Base-by-base conservation (phyloP, 1,284 basidiomycete genomes). In the Inonotus obliquus region DNA sequence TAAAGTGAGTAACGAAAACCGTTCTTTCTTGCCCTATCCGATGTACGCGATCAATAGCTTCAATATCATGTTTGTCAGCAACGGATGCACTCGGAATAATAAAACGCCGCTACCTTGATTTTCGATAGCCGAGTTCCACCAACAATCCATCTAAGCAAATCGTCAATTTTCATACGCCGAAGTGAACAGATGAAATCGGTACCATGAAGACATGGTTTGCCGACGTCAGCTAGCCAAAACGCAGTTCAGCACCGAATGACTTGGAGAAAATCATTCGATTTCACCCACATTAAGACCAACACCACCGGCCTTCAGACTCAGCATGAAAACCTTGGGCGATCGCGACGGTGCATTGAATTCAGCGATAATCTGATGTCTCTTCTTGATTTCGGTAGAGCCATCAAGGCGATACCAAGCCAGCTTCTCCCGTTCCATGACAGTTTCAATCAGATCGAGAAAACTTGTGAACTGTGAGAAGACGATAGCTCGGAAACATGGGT, bases 251-350 rank as follows among this genome's bases (percentile, higher is more conserved):
- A 10, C 17, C 17, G 17, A 13, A 7, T 49, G 27, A 4, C 32
- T 9, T 32, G 25, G 14, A 1, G 48, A 47, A 25, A 19, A 10
- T 7, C 21, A 44, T 7, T 11, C 21, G 2, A 14, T 13, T 23
- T 7, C 11, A 71, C 81, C 66, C 65, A 90, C 89, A 76, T 95
- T 94, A 61, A 94, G 72, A 10, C 96, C 96, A 4, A 98, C 95
- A 11, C 96, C 96, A 21, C 96, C 96, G 0, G 96, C 96, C 71
- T 95, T 94, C 69, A 98, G 76, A 69, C 93, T 96, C 62, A 98
- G 83, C 54, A 98, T 84, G 52, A 98, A 75, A 11, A 99, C 81
- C 68, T 91, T 87, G 0, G 91, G 86, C 65, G 84, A 86, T 45
- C 81, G 76, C 1, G 83, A 85, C 2, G 81, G 75, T 35, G 80